These are phyloP conservation scores for Cryptococcus wingfieldii DNA, from an alignment of 1,284 basidiomycete species.

Conservation along the genomic window DNA sequence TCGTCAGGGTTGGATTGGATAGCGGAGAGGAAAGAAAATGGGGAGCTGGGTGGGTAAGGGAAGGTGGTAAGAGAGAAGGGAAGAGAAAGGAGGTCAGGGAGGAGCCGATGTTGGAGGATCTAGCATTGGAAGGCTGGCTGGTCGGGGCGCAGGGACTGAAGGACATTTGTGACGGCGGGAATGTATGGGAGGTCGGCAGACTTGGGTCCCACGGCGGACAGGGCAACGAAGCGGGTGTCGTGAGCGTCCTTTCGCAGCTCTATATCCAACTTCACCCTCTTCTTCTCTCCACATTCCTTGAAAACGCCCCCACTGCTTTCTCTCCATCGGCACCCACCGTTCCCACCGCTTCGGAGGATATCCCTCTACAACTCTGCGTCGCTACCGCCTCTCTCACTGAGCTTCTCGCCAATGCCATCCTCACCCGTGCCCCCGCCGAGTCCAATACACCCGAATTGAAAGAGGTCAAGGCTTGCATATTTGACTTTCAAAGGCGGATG, in stretches of 20 bases:
- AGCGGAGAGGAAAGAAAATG: slow-evolving; percentile 1
- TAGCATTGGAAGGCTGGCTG: slow-evolving; percentile 18
- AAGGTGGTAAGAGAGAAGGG: slow-evolving; percentile 1
- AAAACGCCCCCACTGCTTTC: slow-evolving; percentile 76
- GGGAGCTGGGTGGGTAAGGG: slow-evolving; percentile 14
- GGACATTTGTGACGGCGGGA: slow-evolving; percentile 4
- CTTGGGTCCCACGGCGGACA: slow-evolving; percentile 7
- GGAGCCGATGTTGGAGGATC: slow-evolving; percentile 5
- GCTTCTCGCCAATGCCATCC: slow-evolving; percentile 62
- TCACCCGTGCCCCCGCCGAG: slow-evolving; percentile 16
- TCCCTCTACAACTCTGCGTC: slow-evolving; percentile 61
- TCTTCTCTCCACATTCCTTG: slow-evolving; percentile 74
- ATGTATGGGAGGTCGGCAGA: slow-evolving; percentile 25
- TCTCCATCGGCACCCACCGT: slow-evolving; percentile 50
- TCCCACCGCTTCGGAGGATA: slow-evolving; percentile 21
- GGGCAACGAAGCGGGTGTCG: slow-evolving; percentile 15
- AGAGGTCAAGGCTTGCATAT: slow-evolving; percentile 21
- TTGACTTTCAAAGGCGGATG: slow-evolving; percentile 53
- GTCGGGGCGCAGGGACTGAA: background rate
- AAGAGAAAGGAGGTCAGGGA: slow-evolving; percentile 12
- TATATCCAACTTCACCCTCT: slow-evolving; percentile 64
- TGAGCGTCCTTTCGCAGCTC: slow-evolving; percentile 26
- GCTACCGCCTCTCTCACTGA: slow-evolving; percentile 61
- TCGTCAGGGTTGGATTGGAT: slow-evolving; percentile 28
- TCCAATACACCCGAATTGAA: slow-evolving; percentile 5